Evolutionary conservation across 768 basidiomycete genomes (phyloP).

Genomic region (Suillus placidus): DNA sequence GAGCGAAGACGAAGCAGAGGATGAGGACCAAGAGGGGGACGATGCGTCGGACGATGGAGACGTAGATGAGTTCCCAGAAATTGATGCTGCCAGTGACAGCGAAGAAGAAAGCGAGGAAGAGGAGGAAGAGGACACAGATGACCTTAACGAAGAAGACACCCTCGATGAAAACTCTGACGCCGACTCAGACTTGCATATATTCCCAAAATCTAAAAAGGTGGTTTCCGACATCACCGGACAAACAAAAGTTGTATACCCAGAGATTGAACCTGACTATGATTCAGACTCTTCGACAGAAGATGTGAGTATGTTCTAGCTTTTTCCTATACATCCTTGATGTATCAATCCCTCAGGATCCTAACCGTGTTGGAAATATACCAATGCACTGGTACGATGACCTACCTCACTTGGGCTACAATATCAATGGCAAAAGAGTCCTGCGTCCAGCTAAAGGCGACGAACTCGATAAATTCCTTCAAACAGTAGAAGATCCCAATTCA

Average conservation of each 20-base stretch:
- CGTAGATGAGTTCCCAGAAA: constrained; percentile 75
- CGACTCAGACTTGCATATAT: constrained; percentile 54
- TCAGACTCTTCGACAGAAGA: constrained; percentile 93
- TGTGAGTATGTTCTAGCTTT: constrained; percentile 46
- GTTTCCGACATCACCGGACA: constrained; percentile 84
- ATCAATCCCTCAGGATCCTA: constrained; percentile 66
- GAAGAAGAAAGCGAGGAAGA: constrained; percentile 39
- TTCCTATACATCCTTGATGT: constrained; percentile 6
- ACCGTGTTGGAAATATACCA: constrained; percentile 92
- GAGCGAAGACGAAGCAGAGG: constrained; percentile 67
- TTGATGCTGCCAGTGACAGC: constrained; percentile 53
- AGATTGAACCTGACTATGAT: constrained; percentile 89
- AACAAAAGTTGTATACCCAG: constrained; percentile 80
- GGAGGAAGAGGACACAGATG: constrained; percentile 37
- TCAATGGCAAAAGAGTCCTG: constrained; percentile 91
- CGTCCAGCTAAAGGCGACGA: constrained; percentile 96
- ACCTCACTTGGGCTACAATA: constrained; percentile 97
- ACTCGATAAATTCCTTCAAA: constrained; percentile 93
- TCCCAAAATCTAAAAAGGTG: constrained; percentile 67
- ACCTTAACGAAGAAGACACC: constrained; percentile 41
- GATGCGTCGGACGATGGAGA: constrained; percentile 57
- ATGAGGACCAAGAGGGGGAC: constrained; percentile 33
- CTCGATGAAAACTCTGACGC: constrained; percentile 32
- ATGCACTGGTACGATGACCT: constrained; percentile 99
- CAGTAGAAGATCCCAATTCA: constrained; percentile 86